Conservation (phyloP, 495 filamentous ascomycete genomes). For the Podospora australis region DNA sequence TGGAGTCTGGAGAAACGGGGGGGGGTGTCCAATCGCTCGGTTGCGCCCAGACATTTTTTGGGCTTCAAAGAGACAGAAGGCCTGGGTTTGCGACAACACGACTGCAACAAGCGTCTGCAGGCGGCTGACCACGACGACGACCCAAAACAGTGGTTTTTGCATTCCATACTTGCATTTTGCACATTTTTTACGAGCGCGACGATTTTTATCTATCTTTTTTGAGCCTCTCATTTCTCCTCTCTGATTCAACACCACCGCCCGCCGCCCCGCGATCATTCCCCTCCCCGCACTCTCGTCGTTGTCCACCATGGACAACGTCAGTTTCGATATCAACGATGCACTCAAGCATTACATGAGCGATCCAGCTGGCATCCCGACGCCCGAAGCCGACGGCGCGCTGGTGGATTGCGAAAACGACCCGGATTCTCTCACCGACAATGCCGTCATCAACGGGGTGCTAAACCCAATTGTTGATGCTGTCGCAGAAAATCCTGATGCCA, state of each 20-base stretch:
- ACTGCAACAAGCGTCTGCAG: constrained; percentile 11
- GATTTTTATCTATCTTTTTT: too few species aligned
- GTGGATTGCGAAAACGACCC: constrained; percentile 89
- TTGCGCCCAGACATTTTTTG: not conserved
- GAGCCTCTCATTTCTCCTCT: not conserved
- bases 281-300: constrained; percentile 4
- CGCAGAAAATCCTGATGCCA: constrained; percentile 82
- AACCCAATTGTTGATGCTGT: constrained; percentile 93
- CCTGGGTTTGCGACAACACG: constrained; percentile 12
- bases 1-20: too few species aligned
- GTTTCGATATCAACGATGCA: constrained; percentile 92
- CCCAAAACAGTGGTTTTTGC: too few species aligned
- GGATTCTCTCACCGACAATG: constrained; percentile 66
- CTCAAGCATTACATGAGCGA: constrained; percentile 94
- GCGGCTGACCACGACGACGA: constrained; percentile 7
- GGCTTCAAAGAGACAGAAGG: too few species aligned
- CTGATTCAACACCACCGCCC: constrained; percentile 3
- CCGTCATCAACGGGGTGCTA: constrained; percentile 73
- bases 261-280: constrained; percentile 11
- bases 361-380: constrained; percentile 73
- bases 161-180: too few species aligned
- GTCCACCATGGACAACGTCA: constrained; percentile 63
- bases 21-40: not conserved
- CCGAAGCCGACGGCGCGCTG: constrained; percentile 77
- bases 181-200: too few species aligned